Percentiles rank a stretch among this genome's conserved stretches.
Evolutionary conservation across 1,284 basidiomycete species (phyloP).

Genomic region (Exobasidium cylindrosporum): DNA sequence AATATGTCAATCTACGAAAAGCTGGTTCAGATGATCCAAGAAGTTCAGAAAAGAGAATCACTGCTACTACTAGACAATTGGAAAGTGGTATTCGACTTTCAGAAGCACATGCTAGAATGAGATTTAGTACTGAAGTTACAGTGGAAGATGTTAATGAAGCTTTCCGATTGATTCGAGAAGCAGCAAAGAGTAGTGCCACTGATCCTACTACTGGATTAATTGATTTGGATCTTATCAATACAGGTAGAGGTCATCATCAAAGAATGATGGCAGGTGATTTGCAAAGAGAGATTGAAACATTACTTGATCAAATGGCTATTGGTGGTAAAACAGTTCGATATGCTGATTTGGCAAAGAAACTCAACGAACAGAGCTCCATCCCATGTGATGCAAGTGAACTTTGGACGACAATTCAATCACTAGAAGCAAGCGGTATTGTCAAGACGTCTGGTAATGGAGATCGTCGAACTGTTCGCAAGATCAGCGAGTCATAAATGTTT

Average conservation of each 20-base stretch:
- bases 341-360: constrained; percentile 37
- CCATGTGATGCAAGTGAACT: constrained; percentile 45
- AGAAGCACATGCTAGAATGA: constrained; percentile 94
- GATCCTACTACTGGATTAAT: constrained; percentile 93
- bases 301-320: constrained; percentile 41
- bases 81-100: constrained; percentile 97
- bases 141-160: constrained; percentile 86
- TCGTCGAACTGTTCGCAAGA: constrained; percentile 7
- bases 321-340: constrained; percentile 43
- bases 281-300: constrained; percentile 41
- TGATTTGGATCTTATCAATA: constrained; percentile 92
- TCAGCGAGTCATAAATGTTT: neutral
- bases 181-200: constrained; percentile 71
- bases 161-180: constrained; percentile 86
- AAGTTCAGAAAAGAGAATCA: constrained; percentile 85
- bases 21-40: constrained; percentile 76
- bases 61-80: constrained; percentile 93
- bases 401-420: constrained; percentile 37
- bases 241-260: constrained; percentile 81
- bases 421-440: constrained; percentile 32
- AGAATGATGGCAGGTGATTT: constrained; percentile 58
- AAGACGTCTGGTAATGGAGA: constrained; percentile 5
- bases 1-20: constrained; percentile 91
- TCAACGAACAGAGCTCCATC: constrained; percentile 49
- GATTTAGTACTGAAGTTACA: constrained; percentile 79